Evolutionary conservation across 257 asterid species (phyloP), one percentile per base, ranked within the genome.

Genomic region (Solanum bulbocastanum): DNA sequence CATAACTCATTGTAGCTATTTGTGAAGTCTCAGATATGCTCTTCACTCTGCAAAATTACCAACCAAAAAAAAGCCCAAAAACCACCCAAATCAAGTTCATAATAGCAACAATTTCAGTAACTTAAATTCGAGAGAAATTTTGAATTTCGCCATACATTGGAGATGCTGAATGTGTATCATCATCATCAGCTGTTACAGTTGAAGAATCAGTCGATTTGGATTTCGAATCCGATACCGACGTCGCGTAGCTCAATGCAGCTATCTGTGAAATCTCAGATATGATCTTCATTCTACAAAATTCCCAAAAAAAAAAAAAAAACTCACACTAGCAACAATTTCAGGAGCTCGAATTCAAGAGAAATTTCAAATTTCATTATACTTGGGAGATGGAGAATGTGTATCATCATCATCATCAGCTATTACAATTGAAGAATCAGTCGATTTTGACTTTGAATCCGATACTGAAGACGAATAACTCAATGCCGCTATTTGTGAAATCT

Each of bases 371-470:
- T 6, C 2, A 37, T 20, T n/a, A 13, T 18, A 79, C 86, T 33
- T 32, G 8, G 79, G 89, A 73, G 88, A 88, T 88, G 79, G 93
- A 84, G 85, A 93, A 86, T 78, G 90, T 56, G 62, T 76, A 37
- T 62, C 7, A 62, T 66, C 89, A 62, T 66, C 89, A 9, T 66
- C 83, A 46, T 30, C 76, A n/a, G n/a, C 35, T 15, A 52, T 86
- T 16, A 46, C 71, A 44, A 6, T 58, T 6, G 83, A 86, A 44
- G 36, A 69, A 69, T 36, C 68, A 46, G 83, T 5, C 71, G 88
- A 71, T 30, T 86, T 42, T 10, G 27, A 20, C 18, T 44, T 69
- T 12, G 69, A 33, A 33, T 72, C 75, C 5, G n/a, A 69, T 5
- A 30, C 22, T 6, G 36, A 66, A 14, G 16, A 10, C 3, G 16